Base-by-base conservation (phyloP, 345 rosid species). In the Lagerstroemia speciosa region DNA sequence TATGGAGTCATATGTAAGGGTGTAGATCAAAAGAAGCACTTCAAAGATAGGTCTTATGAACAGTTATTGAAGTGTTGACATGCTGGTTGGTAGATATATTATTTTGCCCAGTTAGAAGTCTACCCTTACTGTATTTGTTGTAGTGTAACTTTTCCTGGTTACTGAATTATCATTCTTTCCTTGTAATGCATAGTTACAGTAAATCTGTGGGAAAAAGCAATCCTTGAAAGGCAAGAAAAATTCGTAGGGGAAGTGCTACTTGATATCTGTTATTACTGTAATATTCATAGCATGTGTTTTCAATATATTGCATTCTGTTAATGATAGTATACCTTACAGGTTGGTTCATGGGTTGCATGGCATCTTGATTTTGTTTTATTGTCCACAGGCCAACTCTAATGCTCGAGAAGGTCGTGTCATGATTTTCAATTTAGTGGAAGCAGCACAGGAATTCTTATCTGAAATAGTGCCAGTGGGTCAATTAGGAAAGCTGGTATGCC, bases 391-490 rank as follows among this genome's bases (percentile, higher is more conserved):
- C 67, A 93, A 67, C 76, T 78, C 78, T 46, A 89, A 91, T 85
- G 83, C 98, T 26, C 89, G 97, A 36, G 96, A 90, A 81, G 98
- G 96, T 58, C 85, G 97, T 41, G 98, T 93, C 27, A 93, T 93
- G 98, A 89, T 93, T 79, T 91, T 75, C 76, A 93, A 91, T 83
- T 79, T 93, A 79, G 98, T 93, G 73, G 98, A 90, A 79, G 97
- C 96, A 75, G 97, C 97, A 70, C 98, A 93, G 81, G 98, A 93
- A 76, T 93, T 93, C 79, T 81, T 93, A 60, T 89, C 97, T 48
- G 97, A 85, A 82, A 78, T 90, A 37, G 85, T 83, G 71, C 93
- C 97, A 17, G 69, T 70, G 12, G 74, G 63, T 62, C 86, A 67
- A 77, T 65, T 83, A 37, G 76, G 77, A 36, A 80, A 85, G 74